Evolutionary conservation across 2,329 filamentous ascomycete species (phyloP), one percentile per base, ranked within the genome.

Genomic region (Stylonectria norvegica): DNA sequence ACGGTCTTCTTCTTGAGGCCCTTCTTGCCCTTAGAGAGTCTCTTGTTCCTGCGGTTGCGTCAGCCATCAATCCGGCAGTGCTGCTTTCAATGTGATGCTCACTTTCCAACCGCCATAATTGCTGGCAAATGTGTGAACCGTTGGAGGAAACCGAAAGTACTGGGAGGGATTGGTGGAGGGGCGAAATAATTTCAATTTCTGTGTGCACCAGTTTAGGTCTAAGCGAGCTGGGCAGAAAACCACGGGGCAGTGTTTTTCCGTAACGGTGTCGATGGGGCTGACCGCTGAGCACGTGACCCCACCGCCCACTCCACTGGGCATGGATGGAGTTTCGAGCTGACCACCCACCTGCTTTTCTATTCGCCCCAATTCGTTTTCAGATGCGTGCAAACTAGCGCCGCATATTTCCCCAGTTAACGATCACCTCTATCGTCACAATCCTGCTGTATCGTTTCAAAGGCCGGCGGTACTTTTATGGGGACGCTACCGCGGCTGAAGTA

Each of bases 11-110:
- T 97, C 89, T 97, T 97, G 71, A 97, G 81, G 74, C 93, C 91
- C 85, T 98, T 98, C 89, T 97, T 98, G 79, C 93, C 93, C 84
- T 98, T 98, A 59, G 93, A 97, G 79, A 98, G 84, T 82, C 93
- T 89, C 89, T 98, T 98, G 85, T 98, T 98, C 88, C 85, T 89
- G 61, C 27, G 42, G 34, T 31, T 40, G 43, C 29, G 46, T 60
- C 44, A 63, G 56, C 40, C 50, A 37, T 16, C 25, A 17, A n/a
- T 43, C 9, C 20, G 41, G 20, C 30, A 33, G 34, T 33, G 33
- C 6, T 19, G 28, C 28, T 33, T 39, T 35, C 31, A 42, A 41
- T 22, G 15, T 42, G 27, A 49, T 56, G 55, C 73, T 67, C 68
- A 78, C 74, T 78, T 78, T 73, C 74, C 74, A 71, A 78, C 74